Conservation (phyloP, 2,329 filamentous ascomycete genomes). For the Pseudopyricularia javanii region DNA sequence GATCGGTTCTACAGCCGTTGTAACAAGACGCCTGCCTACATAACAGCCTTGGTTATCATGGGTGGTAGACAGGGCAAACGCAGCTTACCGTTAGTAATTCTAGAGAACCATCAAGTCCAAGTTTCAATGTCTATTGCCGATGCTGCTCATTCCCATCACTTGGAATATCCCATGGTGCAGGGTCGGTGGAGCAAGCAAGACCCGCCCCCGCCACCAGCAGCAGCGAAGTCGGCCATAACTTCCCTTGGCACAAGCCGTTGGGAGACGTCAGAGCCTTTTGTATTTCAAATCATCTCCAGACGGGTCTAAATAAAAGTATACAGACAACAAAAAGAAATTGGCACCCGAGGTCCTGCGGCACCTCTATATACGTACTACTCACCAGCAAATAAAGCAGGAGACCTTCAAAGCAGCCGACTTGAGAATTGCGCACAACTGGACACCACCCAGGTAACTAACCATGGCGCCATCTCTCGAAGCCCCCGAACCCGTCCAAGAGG, state of each 20-base stretch:
- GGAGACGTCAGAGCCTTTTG: background rate
- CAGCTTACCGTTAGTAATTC: too few species aligned
- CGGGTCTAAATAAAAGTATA: background rate
- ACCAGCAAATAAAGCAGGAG: background rate
- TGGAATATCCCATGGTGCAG: background rate
- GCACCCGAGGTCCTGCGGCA: too few species aligned
- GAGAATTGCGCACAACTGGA: background rate
- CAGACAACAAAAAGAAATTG: background rate
- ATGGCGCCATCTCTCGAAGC: conserved; percentile 81
- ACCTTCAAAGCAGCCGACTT: background rate
- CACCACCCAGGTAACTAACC: background rate
- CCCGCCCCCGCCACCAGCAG: background rate
- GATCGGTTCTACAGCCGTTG: too few species aligned
- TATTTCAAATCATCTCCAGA: background rate
- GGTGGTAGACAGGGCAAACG: too few species aligned
- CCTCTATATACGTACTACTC: background rate
- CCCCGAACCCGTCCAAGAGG: conserved; percentile 51
- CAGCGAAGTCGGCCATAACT: background rate
- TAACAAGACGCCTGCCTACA: too few species aligned
- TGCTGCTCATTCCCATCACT: too few species aligned
- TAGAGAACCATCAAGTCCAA: too few species aligned
- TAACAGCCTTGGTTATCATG: too few species aligned
- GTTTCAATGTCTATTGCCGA: too few species aligned
- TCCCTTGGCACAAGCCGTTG: background rate
- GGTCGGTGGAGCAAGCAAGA: background rate